A percentile compares a stretch with the other conserved stretches of the same genome.
These are phyloP conservation scores for Eleusine coracana DNA, from an alignment of 176 grass and related monocot species.

Conservation along the genomic window DNA sequence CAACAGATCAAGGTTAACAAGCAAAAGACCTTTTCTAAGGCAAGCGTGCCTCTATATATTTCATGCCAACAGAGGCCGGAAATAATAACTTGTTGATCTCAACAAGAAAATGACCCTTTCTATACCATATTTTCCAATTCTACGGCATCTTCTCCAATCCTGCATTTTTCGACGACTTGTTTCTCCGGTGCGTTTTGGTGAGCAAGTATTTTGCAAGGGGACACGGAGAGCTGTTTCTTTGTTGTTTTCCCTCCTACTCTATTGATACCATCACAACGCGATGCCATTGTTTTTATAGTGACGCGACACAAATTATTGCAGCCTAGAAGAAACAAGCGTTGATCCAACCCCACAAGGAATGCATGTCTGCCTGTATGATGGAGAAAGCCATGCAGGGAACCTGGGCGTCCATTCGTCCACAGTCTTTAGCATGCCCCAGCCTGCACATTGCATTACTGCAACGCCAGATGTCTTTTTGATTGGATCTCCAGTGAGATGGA, in stretches of 20 bases:
- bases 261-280: neutral
- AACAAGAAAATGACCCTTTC: constrained; percentile 16
- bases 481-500: too few species aligned
- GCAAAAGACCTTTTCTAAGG: neutral
- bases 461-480: too few species aligned
- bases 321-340: constrained; percentile 28
- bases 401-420: neutral
- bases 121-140: neutral
- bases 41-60: neutral
- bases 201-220: constrained; percentile 27
- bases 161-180: constrained; percentile 3
- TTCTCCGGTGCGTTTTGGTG: neutral
- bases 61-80: neutral
- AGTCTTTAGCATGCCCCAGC: constrained; percentile 8
- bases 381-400: constrained; percentile 19
- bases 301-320: constrained; percentile 37
- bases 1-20: neutral
- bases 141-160: neutral
- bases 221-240: constrained; percentile 44
- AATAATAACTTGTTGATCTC: neutral
- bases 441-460: neutral
- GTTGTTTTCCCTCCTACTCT: constrained; percentile 22
- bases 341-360: constrained; percentile 45
- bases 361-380: constrained; percentile 45
- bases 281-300: neutral